Evolutionary conservation across 176 grass and related monocot genomes (phyloP).

Genomic region (Tillandsia leiboldiana): DNA sequence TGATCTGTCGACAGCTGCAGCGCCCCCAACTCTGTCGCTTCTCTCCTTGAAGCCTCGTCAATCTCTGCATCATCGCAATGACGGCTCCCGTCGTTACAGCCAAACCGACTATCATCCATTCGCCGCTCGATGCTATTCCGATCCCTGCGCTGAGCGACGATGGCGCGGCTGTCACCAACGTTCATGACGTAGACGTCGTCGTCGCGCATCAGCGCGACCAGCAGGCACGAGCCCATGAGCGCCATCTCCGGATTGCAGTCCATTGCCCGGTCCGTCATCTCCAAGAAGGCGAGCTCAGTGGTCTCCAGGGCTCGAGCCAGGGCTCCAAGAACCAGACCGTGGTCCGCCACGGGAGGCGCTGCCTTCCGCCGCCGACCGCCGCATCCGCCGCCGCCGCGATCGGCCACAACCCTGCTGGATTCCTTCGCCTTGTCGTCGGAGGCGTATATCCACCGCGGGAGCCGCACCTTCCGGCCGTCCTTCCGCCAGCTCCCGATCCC

Average conservation of each 20-base stretch:
- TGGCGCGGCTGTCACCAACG: slow-evolving; percentile 77
- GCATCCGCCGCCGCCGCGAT: background rate
- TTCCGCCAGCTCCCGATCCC: slow-evolving; percentile 11
- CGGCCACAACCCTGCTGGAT: slow-evolving; percentile 21
- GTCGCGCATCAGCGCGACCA: slow-evolving; percentile 66
- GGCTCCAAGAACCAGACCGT: slow-evolving; percentile 52
- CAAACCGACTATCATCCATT: too few relatives aligned
- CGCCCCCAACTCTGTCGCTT: slow-evolving; percentile 33
- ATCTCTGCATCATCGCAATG: slow-evolving; percentile 16
- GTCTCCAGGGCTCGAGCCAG: slow-evolving; percentile 43
- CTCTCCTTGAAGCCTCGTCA: slow-evolving; percentile 25
- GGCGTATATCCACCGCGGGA: slow-evolving; percentile 34
- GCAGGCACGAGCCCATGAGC: slow-evolving; percentile 73
- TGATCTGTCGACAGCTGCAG: slow-evolving; percentile 79
- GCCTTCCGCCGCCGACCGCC: slow-evolving; percentile 9
- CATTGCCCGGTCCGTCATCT: slow-evolving; percentile 65
- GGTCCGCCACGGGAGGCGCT: slow-evolving; percentile 35
- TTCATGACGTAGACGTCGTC: slow-evolving; percentile 96
- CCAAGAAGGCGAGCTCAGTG: slow-evolving; percentile 49
- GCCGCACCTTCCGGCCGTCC: slow-evolving; percentile 14
- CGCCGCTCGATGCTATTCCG: too few relatives aligned
- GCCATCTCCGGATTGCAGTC: slow-evolving; percentile 74
- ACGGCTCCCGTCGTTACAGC: too few relatives aligned
- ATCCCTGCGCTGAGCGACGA: slow-evolving; percentile 43
- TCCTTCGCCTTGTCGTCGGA: slow-evolving; percentile 35